phyloP scores from a whole-genome alignment of 2,329 filamentous ascomycete species.

The Aspergillus spinulosporus region DNA sequence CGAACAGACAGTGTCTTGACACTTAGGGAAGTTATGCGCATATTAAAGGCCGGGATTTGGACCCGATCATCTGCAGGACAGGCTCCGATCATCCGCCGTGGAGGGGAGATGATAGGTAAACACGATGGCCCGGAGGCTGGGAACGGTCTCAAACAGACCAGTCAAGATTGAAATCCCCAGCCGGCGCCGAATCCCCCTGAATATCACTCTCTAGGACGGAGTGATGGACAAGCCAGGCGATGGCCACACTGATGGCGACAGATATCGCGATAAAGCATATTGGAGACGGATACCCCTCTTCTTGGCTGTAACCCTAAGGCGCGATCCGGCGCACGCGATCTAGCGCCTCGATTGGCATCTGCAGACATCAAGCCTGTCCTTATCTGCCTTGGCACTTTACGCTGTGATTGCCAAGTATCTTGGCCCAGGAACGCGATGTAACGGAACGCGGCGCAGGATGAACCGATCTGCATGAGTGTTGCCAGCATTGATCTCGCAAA shows the following conservation, averaged over 20 bases:
- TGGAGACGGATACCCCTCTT: not conserved
- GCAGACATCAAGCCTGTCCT: constrained; percentile 7
- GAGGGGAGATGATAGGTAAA: not conserved
- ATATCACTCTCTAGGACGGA: not conserved
- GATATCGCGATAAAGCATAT: not conserved
- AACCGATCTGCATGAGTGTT: not conserved
- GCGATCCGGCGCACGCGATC: not conserved
- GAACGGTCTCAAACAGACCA: not conserved
- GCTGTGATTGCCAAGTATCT: constrained; percentile 10
- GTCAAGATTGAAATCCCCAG: not conserved
- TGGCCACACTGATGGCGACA: not conserved
- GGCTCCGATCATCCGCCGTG: not conserved
- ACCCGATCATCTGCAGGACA: not conserved
- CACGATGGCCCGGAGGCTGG: not conserved
- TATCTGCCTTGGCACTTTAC: constrained; percentile 15
- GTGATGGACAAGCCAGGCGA: not conserved
- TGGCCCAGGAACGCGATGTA: constrained; percentile 17
- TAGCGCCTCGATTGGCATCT: not conserved
- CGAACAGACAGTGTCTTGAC: not conserved
- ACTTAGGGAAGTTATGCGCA: not conserved
- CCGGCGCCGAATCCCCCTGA: not conserved
- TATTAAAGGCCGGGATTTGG: constrained; percentile 4
- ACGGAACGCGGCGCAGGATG: constrained; percentile 8
- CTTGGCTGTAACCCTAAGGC: constrained; percentile 9
- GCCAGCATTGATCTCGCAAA: not conserved